phyloP scores from a whole-genome alignment of 1,284 basidiomycete species.

The Cystobasidium slooffiae region DNA sequence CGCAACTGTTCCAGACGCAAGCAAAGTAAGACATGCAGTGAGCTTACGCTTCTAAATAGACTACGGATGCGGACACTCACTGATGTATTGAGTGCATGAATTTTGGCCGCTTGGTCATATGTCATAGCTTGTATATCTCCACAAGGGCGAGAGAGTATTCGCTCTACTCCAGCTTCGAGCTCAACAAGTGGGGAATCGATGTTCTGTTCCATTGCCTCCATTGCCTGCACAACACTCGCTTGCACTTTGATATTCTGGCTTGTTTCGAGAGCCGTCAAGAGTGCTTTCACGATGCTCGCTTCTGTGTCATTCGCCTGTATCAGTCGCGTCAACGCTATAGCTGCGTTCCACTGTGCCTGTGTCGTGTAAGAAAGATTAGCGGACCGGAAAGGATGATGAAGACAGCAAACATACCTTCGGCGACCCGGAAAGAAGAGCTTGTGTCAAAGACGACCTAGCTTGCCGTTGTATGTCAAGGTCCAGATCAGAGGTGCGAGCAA shows the following conservation, averaged over 20 bases:
- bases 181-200: no score
- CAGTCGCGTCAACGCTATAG: background rate
- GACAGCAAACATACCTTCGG: background rate
- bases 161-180: no score
- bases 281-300: background rate
- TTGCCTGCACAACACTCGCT: background rate
- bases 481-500: background rate
- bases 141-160: no score
- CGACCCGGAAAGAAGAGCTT: background rate
- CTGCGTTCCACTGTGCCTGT: constrained; percentile 25
- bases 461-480: background rate
- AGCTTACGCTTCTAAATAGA: no score
- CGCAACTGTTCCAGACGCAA: no score
- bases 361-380: background rate
- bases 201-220: background rate
- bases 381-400: background rate
- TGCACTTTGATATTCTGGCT: constrained; percentile 13
- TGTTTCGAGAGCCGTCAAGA: background rate
- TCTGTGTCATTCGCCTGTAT: background rate
- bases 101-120: no score
- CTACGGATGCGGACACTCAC: no score
- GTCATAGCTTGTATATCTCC: no score
- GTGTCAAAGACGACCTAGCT: background rate
- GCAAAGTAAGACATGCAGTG: no score
- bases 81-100: no score